A percentile compares a stretch with the other conserved stretches of the same genome.
phyloP scores from a whole-genome alignment of 306 rosid genomes.

The peach (Prunus persica) region DNA sequence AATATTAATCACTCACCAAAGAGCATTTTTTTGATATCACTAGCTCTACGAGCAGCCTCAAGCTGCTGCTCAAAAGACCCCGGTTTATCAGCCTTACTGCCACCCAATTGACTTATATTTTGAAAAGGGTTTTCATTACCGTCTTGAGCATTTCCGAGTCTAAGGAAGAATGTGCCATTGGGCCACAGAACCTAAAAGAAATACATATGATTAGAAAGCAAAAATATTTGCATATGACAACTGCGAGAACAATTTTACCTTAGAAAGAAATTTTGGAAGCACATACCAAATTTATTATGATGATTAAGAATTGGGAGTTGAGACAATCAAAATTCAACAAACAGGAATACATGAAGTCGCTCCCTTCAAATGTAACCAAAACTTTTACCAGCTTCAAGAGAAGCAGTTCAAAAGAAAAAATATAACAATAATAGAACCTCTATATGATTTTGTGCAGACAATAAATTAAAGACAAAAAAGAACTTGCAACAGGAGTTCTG shows the following conservation, averaged over 20 bases:
- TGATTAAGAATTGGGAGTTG: background rate
- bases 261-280: background rate
- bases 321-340: background rate
- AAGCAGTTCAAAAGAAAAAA: background rate
- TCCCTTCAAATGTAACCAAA: background rate
- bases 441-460: background rate
- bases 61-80: slow-evolving; percentile 83
- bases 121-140: slow-evolving; percentile 33
- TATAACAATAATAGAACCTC: background rate
- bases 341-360: background rate
- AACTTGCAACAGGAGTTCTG: background rate
- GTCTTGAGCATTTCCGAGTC: slow-evolving; percentile 35
- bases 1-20: slow-evolving; percentile 59
- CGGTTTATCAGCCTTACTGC: slow-evolving; percentile 39
- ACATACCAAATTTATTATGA: background rate
- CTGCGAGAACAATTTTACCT: background rate
- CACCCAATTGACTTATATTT: slow-evolving; percentile 38
- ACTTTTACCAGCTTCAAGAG: background rate
- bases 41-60: slow-evolving; percentile 97
- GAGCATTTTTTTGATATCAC: slow-evolving; percentile 75
- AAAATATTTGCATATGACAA: slow-evolving; percentile 12
- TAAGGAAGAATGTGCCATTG: slow-evolving; percentile 69
- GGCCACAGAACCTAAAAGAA: slow-evolving; percentile 87
- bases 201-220: slow-evolving; percentile 12
- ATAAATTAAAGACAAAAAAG: background rate